phyloP scores from a whole-genome alignment of 768 basidiomycete species.

The Boletus subcaerulescens region DNA sequence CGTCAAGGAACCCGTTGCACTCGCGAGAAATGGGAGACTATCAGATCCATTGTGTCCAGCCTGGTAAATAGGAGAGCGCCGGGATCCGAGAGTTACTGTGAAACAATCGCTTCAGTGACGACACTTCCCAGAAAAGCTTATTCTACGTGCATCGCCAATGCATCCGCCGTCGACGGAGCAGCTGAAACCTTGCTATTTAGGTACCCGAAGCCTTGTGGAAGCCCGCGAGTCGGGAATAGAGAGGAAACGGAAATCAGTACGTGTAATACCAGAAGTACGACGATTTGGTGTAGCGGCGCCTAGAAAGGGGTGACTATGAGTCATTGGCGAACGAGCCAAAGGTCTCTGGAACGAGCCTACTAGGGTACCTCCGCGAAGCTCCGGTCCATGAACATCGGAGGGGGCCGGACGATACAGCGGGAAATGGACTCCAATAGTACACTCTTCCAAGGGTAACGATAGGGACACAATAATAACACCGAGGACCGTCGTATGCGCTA shows the following conservation, averaged over 20 bases:
- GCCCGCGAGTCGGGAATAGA: constrained; percentile 17
- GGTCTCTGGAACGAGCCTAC: background rate
- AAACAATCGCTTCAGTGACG: background rate
- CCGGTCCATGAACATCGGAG: constrained; percentile 2
- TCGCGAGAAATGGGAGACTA: background rate
- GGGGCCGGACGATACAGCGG: background rate
- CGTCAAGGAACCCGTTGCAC: background rate
- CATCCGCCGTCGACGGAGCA: constrained; percentile 30
- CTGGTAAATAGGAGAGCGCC: background rate
- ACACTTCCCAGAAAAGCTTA: background rate
- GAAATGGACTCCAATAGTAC: background rate
- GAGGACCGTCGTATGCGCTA: background rate
- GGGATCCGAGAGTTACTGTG: background rate
- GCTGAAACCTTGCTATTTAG: constrained; percentile 3
- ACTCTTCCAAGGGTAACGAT: constrained; percentile 3
- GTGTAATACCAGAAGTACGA: constrained; percentile 4
- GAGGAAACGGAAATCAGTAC: constrained; percentile 13
- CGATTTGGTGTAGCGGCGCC: background rate
- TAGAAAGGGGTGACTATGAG: constrained; percentile 2
- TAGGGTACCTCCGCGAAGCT: background rate
- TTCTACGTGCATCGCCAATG: constrained; percentile 12
- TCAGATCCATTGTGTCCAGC: background rate
- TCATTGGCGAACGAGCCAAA: background rate
- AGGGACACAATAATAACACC: constrained; percentile 4
- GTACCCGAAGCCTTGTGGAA: constrained; percentile 11